Evolutionary conservation across 2,329 filamentous ascomycete species (phyloP).

Genomic region (Colletotrichum sojae): DNA sequence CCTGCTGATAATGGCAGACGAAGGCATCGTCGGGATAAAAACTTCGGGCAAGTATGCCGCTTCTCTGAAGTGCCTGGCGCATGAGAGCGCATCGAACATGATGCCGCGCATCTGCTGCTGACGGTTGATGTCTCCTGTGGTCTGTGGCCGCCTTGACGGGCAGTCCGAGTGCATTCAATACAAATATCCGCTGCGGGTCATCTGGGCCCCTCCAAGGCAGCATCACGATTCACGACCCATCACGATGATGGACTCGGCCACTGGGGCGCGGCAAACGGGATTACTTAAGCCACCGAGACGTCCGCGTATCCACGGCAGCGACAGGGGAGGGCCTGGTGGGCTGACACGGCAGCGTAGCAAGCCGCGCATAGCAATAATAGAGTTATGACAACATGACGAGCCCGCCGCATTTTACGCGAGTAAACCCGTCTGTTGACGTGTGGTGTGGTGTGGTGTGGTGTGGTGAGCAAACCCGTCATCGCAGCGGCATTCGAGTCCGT

Average conservation of each 20-base stretch:
- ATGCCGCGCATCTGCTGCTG: too few relatives aligned
- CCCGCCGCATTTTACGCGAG: conserved; percentile 34
- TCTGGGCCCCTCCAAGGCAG: conserved; percentile 8
- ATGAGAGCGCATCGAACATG: too few relatives aligned
- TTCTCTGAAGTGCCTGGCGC: too few relatives aligned
- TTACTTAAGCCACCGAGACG: conserved; percentile 33
- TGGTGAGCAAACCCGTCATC: conserved; percentile 14
- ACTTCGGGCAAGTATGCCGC: background rate
- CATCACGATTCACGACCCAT: background rate
- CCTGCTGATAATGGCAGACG: background rate
- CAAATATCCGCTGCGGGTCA: background rate
- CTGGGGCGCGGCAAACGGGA: conserved; percentile 18
- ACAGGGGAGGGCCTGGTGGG: conserved; percentile 34
- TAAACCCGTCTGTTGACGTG: conserved; percentile 1
- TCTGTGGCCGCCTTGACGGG: too few relatives aligned
- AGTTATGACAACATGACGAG: conserved; percentile 39
- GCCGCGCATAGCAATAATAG: conserved; percentile 33
- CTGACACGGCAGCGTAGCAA: conserved; percentile 39
- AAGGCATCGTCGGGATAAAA: conserved; percentile 10
- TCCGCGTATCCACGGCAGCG: conserved; percentile 30
- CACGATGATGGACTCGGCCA: background rate
- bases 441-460: background rate
- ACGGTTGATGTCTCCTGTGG: too few relatives aligned
- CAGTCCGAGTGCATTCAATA: too few relatives aligned
- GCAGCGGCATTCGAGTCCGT: background rate